phyloP scores from a whole-genome alignment of 306 rosid species.

The Arachis hypogaea region DNA sequence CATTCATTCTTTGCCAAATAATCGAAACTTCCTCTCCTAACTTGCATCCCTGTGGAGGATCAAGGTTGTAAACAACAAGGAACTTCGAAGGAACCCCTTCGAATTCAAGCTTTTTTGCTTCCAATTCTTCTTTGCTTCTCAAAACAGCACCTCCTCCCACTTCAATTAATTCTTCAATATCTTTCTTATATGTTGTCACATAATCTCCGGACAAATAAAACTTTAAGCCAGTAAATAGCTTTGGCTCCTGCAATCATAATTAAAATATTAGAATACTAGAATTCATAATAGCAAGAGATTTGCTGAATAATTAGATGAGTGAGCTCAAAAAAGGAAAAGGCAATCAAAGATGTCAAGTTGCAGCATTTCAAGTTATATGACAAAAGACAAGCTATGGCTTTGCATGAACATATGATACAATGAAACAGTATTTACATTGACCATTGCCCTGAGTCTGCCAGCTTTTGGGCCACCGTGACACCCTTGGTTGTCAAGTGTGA shows the following conservation, averaged over 20 bases:
- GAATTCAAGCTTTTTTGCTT: conserved; percentile 32
- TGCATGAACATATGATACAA: conserved; percentile 29
- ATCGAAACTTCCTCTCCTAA: conserved; percentile 85
- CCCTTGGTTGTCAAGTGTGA: conserved; percentile 81
- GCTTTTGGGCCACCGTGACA: conserved; percentile 77
- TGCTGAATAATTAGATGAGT: conserved; percentile 1
- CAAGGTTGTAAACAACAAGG: conserved; percentile 78
- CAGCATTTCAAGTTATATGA: conserved; percentile 24
- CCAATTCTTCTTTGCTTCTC: conserved; percentile 56
- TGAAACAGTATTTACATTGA: conserved; percentile 55
- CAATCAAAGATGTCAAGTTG: not conserved
- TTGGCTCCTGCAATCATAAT: conserved; percentile 59
- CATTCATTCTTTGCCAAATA: conserved; percentile 78
- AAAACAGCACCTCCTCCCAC: conserved; percentile 73
- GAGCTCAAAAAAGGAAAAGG: conserved; percentile 1
- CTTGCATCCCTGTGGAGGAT: conserved; percentile 73
- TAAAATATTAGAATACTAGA: conserved; percentile 26
- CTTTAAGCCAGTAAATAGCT: conserved; percentile 65
- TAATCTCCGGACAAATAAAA: conserved; percentile 81
- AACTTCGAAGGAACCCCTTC: conserved; percentile 40
- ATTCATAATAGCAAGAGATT: not conserved
- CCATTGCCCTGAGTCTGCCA: conserved; percentile 71
- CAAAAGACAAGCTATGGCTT: conserved; percentile 21
- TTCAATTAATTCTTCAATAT: conserved; percentile 67
- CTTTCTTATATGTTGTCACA: conserved; percentile 53